Percentiles rank a stretch among this genome's conserved stretches.
These are phyloP conservation scores for Fusarium equiseti DNA, from an alignment of 2,329 filamentous ascomycete genomes.

Conservation along the genomic window DNA sequence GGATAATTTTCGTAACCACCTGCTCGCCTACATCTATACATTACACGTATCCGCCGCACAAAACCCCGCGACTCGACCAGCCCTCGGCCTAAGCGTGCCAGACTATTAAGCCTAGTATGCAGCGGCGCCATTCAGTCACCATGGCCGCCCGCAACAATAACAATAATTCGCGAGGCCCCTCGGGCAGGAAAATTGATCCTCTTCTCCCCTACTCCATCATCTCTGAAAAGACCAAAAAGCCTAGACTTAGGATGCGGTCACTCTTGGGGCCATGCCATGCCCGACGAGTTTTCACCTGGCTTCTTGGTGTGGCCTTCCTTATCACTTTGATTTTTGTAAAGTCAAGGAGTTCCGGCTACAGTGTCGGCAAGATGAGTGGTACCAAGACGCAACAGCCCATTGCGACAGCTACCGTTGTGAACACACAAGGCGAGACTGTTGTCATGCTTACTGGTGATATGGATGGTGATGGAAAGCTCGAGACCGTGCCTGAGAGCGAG, in stretches of 20 bases:
- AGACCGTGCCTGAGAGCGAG: constrained; percentile 42
- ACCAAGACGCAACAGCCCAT: constrained; percentile 43
- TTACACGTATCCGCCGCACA: constrained; percentile 20
- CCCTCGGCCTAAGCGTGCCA: constrained; percentile 38
- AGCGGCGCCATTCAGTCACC: constrained; percentile 50
- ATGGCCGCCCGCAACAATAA: constrained; percentile 52
- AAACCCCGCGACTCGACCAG: constrained; percentile 18
- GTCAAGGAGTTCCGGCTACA: constrained; percentile 46
- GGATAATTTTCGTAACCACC: constrained; percentile 31
- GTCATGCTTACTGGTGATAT: constrained; percentile 48
- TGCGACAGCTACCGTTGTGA: constrained; percentile 46
- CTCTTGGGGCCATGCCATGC: constrained; percentile 66
- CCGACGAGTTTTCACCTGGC: constrained; percentile 65
- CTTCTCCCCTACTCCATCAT: constrained; percentile 52
- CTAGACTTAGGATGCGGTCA: constrained; percentile 57
- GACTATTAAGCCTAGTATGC: constrained; percentile 45
- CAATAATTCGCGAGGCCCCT: constrained; percentile 51
- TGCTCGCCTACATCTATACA: constrained; percentile 25
- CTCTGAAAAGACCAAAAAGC: constrained; percentile 51
- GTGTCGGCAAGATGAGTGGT: constrained; percentile 45
- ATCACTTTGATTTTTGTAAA: constrained; percentile 57
- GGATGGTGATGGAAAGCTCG: constrained; percentile 47
- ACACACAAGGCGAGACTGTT: constrained; percentile 46
- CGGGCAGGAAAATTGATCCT: constrained; percentile 50
- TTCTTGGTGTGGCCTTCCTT: constrained; percentile 56